phyloP scores from a whole-genome alignment of 768 basidiomycete species.

The Termitomyces heimii region DNA sequence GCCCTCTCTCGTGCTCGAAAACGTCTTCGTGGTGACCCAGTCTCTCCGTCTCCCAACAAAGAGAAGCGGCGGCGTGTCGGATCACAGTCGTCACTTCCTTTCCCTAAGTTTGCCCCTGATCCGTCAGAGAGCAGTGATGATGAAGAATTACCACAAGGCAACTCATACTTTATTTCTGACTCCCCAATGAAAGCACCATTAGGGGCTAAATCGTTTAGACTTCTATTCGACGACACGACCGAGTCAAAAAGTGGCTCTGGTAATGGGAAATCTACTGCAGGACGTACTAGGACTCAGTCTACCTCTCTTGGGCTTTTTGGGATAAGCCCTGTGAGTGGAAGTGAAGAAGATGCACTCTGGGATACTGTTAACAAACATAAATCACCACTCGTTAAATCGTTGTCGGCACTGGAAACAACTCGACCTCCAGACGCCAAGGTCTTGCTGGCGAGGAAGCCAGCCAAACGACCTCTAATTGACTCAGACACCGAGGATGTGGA shows the following conservation, averaged over 20 bases:
- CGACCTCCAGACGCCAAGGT: background rate
- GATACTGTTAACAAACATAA: slow-evolving; percentile 3
- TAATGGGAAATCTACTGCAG: slow-evolving; percentile 3
- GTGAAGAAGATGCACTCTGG: slow-evolving; percentile 11
- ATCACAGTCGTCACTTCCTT: slow-evolving; percentile 32
- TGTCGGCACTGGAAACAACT: background rate
- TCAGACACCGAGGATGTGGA: slow-evolving; percentile 21
- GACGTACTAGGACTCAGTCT: slow-evolving; percentile 10
- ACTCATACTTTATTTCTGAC: slow-evolving; percentile 56
- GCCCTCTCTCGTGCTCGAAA: slow-evolving; percentile 71
- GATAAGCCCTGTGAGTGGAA: background rate
- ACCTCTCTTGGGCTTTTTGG: slow-evolving; percentile 10
- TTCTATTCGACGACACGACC: slow-evolving; percentile 52
- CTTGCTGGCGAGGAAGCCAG: slow-evolving; percentile 13
- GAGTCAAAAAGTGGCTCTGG: slow-evolving; percentile 4
- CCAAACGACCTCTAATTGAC: slow-evolving; percentile 38
- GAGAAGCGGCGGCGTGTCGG: slow-evolving; percentile 61
- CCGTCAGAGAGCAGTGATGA: slow-evolving; percentile 24
- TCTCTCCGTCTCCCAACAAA: slow-evolving; percentile 78
- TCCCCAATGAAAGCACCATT: slow-evolving; percentile 62
- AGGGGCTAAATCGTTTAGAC: slow-evolving; percentile 56
- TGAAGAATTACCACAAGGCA: slow-evolving; percentile 30
- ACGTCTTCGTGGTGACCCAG: slow-evolving; percentile 75
- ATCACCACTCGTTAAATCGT: slow-evolving; percentile 1
- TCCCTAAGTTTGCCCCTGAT: slow-evolving; percentile 26